phyloP scores from a whole-genome alignment of 129 eudicot genomes.

The Tagetes erecta region DNA sequence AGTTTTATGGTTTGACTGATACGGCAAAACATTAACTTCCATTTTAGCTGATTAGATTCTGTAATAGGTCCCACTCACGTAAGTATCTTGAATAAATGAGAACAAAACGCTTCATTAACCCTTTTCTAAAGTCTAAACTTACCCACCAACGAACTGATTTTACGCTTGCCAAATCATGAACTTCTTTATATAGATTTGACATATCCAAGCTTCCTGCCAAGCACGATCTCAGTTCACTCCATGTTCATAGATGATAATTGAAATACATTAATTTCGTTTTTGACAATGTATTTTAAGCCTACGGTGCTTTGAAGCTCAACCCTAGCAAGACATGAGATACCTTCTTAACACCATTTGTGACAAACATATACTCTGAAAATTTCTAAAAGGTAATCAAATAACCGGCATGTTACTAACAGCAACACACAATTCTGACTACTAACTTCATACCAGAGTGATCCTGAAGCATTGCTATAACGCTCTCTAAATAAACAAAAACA shows the following conservation, averaged over 20 bases:
- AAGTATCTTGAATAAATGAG: not conserved
- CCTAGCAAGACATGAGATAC: not conserved
- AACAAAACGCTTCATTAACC: not conserved
- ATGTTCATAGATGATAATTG: not conserved
- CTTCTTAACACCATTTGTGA: not conserved
- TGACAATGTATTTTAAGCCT: not conserved
- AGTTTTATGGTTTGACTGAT: no score
- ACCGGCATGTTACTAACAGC: not conserved
- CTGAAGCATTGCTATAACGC: not conserved
- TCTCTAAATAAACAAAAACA: not conserved
- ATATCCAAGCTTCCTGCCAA: no score
- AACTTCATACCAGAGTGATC: constrained; percentile 4
- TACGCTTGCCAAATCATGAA: no score
- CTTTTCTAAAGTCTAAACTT: no score
- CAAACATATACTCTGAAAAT: not conserved
- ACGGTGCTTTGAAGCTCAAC: not conserved
- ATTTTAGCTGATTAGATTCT: not conserved
- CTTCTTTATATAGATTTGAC: no score
- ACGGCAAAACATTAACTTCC: no score
- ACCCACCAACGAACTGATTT: no score
- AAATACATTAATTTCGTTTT: not conserved
- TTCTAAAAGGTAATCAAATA: constrained; percentile 7
- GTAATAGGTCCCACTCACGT: not conserved
- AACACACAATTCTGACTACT: not conserved
- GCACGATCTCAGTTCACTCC: not conserved